phyloP scores from a whole-genome alignment of 306 rosid genomes.

The Carpinus fangiana region DNA sequence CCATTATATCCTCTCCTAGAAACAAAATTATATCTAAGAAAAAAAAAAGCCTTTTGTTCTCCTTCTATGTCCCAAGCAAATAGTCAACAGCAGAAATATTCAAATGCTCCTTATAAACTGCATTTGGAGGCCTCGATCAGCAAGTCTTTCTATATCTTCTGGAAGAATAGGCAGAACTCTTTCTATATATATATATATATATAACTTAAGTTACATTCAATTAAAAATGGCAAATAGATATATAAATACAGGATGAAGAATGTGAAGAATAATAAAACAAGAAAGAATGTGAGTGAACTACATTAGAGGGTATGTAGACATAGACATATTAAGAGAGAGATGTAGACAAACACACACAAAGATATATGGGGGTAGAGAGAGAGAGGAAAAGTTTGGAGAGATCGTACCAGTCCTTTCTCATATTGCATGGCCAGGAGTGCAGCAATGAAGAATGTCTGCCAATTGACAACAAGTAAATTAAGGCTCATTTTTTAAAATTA shows the following conservation, averaged over 20 bases:
- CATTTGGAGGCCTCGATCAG: background rate
- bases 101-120: background rate
- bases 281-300: background rate
- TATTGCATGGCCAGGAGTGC: constrained; percentile 99
- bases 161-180: background rate
- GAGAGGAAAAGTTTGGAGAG: constrained; percentile 3
- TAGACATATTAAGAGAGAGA: background rate
- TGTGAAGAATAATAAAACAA: background rate
- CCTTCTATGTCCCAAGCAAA: background rate
- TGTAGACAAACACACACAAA: too few relatives aligned
- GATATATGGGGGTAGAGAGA: background rate
- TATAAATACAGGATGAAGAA: background rate
- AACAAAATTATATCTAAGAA: background rate
- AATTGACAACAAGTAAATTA: constrained; percentile 27
- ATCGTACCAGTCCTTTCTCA: constrained; percentile 77
- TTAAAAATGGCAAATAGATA: constrained; percentile 1
- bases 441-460: constrained; percentile 97
- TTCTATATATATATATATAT: too few relatives aligned
- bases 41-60: too few relatives aligned
- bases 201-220: constrained; percentile 1
- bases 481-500: constrained; percentile 22
- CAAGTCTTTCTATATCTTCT: background rate
- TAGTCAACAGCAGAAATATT: background rate
- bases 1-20: background rate
- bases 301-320: background rate